A percentile compares a stretch with the other conserved stretches of the same genome.
Evolutionary conservation across 768 basidiomycete genomes (phyloP).

Genomic region (Leccinum truebloodii): DNA sequence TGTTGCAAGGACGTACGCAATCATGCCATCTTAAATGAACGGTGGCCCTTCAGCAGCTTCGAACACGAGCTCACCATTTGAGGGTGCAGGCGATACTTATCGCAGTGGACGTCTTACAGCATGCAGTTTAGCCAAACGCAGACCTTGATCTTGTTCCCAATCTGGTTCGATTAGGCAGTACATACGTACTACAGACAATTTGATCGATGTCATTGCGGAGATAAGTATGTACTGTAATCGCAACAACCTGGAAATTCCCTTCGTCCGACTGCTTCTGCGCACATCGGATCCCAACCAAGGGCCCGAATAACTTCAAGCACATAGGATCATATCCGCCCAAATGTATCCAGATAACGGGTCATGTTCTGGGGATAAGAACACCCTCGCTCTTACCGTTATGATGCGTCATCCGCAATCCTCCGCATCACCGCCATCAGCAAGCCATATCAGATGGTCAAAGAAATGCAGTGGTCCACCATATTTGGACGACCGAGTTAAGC

Average conservation of each 20-base stretch:
- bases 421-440: not conserved
- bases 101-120: too few species aligned
- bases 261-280: not conserved
- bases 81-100: too few species aligned
- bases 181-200: too few species aligned
- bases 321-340: not conserved
- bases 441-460: not conserved
- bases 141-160: too few species aligned
- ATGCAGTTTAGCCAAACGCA: too few species aligned
- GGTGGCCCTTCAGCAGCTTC: not conserved
- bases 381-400: not conserved
- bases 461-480: not conserved
- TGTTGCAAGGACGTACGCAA: not conserved
- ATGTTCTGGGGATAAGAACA: not conserved
- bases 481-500: not conserved
- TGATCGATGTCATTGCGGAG: not conserved
- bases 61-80: not conserved
- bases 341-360: not conserved
- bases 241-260: not conserved
- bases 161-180: not conserved
- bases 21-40: not conserved
- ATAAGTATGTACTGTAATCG: not conserved
- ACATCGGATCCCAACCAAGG: not conserved
- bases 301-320: not conserved
- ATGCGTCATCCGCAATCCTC: not conserved